These are phyloP conservation scores for Cryptomeria japonica DNA, from an alignment of 75 land plant species.

Conservation along the genomic window DNA sequence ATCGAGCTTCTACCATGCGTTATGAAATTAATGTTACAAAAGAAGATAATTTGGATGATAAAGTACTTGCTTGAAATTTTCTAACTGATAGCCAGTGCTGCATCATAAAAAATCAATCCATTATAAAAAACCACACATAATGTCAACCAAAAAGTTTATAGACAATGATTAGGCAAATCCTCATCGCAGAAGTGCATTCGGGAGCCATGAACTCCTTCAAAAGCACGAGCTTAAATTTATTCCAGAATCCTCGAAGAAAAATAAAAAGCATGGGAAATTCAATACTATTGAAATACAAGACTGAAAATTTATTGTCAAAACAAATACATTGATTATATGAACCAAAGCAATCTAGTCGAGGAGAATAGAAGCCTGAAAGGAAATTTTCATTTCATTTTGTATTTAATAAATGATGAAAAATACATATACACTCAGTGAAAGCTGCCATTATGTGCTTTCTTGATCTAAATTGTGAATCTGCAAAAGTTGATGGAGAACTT, in stretches of 20 bases:
- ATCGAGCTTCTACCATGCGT: neutral
- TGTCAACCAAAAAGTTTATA: neutral
- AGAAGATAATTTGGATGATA: neutral
- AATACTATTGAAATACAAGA: neutral
- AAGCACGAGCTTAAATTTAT: neutral
- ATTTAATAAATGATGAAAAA: neutral
- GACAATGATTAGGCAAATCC: neutral
- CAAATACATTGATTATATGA: neutral
- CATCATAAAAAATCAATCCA: neutral
- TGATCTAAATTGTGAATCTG: neutral
- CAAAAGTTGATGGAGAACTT: slow-evolving; percentile 3
- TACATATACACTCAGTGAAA: neutral
- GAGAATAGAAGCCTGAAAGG: neutral
- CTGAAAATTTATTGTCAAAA: neutral
- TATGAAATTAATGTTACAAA: neutral
- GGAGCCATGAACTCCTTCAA: neutral
- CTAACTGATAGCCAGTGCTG: neutral
- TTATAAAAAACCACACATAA: neutral
- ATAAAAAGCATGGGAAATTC: neutral
- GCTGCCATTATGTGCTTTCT: neutral
- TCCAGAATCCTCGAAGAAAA: neutral
- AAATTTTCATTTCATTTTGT: neutral
- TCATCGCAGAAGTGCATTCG: neutral
- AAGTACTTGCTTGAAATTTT: neutral
- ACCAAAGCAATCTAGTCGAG: neutral